A percentile compares a stretch with the other conserved stretches of the same genome.
Evolutionary conservation across 2,329 filamentous ascomycete genomes (phyloP).

Genomic region (Ophiocordyceps camponoti-floridani): DNA sequence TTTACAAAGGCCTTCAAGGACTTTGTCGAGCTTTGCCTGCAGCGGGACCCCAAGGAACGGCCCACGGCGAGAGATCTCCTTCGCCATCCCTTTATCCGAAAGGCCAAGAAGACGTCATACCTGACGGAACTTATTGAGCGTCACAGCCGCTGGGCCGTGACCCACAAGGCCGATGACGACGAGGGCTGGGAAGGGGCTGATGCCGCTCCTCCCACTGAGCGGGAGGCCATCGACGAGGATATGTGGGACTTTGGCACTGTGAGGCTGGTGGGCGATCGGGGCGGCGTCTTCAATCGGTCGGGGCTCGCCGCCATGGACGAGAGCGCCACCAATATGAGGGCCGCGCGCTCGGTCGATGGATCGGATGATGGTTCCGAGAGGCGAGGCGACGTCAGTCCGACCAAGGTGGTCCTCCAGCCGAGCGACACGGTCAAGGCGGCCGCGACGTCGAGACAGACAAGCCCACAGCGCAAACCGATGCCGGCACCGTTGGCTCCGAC

Average conservation of each 20-base stretch:
- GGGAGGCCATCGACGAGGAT: constrained; percentile 52
- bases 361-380: constrained; percentile 33
- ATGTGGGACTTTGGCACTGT: constrained; percentile 99
- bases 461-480: constrained; percentile 41
- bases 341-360: constrained; percentile 31
- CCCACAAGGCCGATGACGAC: constrained; percentile 54
- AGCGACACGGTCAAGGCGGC: constrained; percentile 39
- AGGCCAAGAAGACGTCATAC: constrained; percentile 81
- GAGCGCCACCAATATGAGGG: constrained; percentile 60
- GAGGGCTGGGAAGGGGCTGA: constrained; percentile 40
- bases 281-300: constrained; percentile 33
- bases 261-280: constrained; percentile 53
- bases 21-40: constrained; percentile 75
- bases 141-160: constrained; percentile 70
- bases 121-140: constrained; percentile 90
- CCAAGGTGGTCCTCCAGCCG: constrained; percentile 25
- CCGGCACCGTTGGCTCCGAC: constrained; percentile 10
- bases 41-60: constrained; percentile 75
- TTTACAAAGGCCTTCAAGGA: constrained; percentile 89
- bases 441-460: constrained; percentile 35
- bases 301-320: constrained; percentile 61
- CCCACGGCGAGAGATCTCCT: constrained; percentile 76
- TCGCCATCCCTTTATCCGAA: constrained; percentile 73
- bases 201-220: constrained; percentile 31
- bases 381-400: constrained; percentile 30